A percentile compares a stretch with the other conserved stretches of the same genome.
These are phyloP conservation scores for Sisymbrium irio DNA, from an alignment of 345 rosid species.

Conservation along the genomic window DNA sequence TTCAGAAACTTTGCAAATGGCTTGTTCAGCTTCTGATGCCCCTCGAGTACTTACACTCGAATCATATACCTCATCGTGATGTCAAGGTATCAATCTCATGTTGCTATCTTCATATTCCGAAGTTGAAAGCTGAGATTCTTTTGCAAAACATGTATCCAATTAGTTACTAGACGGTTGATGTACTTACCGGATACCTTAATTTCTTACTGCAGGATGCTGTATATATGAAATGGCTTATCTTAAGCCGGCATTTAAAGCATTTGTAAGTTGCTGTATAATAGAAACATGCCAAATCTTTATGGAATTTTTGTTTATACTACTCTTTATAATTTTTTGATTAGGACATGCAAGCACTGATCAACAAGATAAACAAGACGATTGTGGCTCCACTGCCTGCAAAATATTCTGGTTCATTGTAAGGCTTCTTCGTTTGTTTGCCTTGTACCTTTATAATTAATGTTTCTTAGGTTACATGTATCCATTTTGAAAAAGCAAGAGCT, in stretches of 20 bases:
- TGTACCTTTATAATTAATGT: not conserved
- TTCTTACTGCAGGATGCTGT: conserved; percentile 75
- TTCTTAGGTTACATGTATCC: not conserved
- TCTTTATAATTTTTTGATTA: conserved; percentile 27
- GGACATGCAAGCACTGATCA: conserved; percentile 96
- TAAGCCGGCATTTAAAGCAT: conserved; percentile 92
- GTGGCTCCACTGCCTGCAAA: conserved; percentile 89
- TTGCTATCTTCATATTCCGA: not conserved
- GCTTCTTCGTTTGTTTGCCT: conserved; percentile 6
- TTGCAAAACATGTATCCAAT: not conserved
- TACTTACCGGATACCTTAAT: not conserved
- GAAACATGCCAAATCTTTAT: not conserved
- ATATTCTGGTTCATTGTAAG: conserved; percentile 83
- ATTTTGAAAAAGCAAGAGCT: too few species aligned
- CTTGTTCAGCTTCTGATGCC: conserved; percentile 91
- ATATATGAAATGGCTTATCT: conserved; percentile 82
- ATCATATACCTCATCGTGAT: conserved; percentile 92
- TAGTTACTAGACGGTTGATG: not conserved
- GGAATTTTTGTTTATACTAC: not conserved
- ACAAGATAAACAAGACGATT: conserved; percentile 82
- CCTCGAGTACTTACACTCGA: conserved; percentile 79
- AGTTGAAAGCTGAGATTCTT: not conserved
- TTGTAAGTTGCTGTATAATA: conserved; percentile 50
- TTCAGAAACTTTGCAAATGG: conserved; percentile 87
- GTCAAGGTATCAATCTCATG: conserved; percentile 59